Percentiles rank a stretch among this genome's conserved stretches.
Evolutionary conservation across 176 grass and related monocot genomes (phyloP).

Genomic region (Aegilops bicornis): DNA sequence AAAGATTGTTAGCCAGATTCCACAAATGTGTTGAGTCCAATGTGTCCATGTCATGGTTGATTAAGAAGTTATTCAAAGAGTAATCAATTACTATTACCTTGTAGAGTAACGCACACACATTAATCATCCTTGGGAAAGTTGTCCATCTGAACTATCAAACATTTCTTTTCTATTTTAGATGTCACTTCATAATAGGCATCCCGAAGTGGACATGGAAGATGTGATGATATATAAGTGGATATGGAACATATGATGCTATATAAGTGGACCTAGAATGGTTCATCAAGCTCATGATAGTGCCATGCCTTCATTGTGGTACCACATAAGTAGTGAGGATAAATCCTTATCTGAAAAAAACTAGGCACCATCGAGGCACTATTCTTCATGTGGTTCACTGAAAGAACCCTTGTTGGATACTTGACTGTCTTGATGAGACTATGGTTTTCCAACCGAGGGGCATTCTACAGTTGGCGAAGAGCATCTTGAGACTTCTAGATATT

Average conservation of each 20-base stretch:
- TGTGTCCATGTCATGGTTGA: not conserved
- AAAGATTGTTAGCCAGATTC: not conserved
- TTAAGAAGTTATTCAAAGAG: no score
- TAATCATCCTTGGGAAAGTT: not conserved
- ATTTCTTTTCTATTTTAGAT: not conserved
- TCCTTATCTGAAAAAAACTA: not conserved
- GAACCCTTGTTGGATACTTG: not conserved
- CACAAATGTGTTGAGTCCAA: not conserved
- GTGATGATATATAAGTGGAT: not conserved
- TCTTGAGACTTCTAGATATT: not conserved
- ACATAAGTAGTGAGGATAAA: no score
- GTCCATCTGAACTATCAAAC: not conserved
- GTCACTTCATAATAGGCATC: not conserved
- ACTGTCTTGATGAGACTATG: not conserved
- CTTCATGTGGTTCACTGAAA: not conserved
- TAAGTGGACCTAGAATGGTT: not conserved
- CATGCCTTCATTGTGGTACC: not conserved
- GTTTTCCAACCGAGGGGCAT: not conserved
- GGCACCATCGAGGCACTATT: not conserved
- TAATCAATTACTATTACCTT: not conserved
- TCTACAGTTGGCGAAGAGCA: not conserved
- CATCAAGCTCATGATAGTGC: not conserved
- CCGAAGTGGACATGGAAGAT: no score
- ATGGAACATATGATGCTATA: not conserved
- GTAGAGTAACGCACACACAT: not conserved